Base-by-base conservation (phyloP, 2,329 filamentous ascomycete species). In the Ophiognomonia clavigignenti-juglandacearum region DNA sequence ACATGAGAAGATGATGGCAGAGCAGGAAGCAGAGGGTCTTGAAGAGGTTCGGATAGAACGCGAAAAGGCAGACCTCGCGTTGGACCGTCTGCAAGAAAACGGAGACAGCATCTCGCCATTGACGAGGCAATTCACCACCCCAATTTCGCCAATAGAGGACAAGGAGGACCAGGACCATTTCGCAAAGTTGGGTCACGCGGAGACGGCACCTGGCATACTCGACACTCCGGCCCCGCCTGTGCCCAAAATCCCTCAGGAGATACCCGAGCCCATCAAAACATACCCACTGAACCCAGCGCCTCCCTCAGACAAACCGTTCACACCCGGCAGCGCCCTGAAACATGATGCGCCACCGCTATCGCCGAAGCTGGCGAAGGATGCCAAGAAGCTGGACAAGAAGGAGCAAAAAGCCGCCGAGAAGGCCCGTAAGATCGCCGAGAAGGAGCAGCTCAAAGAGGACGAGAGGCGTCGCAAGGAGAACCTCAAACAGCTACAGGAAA, bases 1-100 rank as follows among this genome's bases (percentile, higher is more conserved):
- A 0, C 78, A 82, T 49, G 81, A 84, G 57, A 80, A 82, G 57
- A 75, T 83, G 44, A 70, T 77, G 51, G 83, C 82, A 47, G 91
- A 97, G 65, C 86, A 95, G 62, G 90, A 95, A 58, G 84, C 81
- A 39, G 90, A 96, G 63, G 85, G 85, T 10, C 67, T 73, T 59
- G 83, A 75, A 64, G 85, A 82, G 60, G 75, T 77, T 46, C 72
- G 73, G 59, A 64, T 79, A 56, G 74, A 75, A 46, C 75, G 72
- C 54, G 68, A 79, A 59, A 74, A 76, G 39, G 78, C 79, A n/a
- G 75, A 74, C 43, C 61, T 80, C 19, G 75, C 75, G 3, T 66
- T 75, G 34, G 50, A 52, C 6, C 46, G 50, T 13, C 29, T 49
- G 10, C 31, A 39, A 11, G 74, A 72, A 37, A 66, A 67, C 37